A percentile compares a stretch with the other conserved stretches of the same genome.
These are phyloP conservation scores for Phaeotremella fagi DNA, from an alignment of 768 basidiomycete genomes.

Conservation along the genomic window DNA sequence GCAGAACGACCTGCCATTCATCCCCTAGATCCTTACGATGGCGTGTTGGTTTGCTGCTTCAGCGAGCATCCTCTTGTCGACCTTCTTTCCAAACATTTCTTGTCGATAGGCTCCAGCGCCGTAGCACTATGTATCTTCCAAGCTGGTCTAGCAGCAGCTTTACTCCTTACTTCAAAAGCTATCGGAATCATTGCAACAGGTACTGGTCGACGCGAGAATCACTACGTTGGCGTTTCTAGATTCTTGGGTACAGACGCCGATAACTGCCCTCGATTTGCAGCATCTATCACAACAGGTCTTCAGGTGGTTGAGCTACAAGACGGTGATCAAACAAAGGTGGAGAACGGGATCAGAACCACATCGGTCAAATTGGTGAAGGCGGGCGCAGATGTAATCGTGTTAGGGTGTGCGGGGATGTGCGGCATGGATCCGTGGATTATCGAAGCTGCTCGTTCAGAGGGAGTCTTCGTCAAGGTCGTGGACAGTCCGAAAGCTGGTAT, in stretches of 20 bases:
- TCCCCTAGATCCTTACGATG: slow-evolving; percentile 7
- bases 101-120: not conserved
- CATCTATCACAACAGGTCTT: slow-evolving; percentile 19
- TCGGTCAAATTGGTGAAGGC: slow-evolving; percentile 5
- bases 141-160: slow-evolving; percentile 20
- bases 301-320: slow-evolving; percentile 28
- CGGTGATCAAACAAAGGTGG: slow-evolving; percentile 23
- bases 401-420: slow-evolving; percentile 33
- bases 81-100: slow-evolving; percentile 4
- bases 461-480: slow-evolving; percentile 15
- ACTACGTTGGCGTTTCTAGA: slow-evolving; percentile 8
- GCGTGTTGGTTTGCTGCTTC: slow-evolving; percentile 19
- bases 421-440: slow-evolving; percentile 28
- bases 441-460: slow-evolving; percentile 10
- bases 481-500: slow-evolving; percentile 29
- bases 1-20: not conserved
- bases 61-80: slow-evolving; percentile 29
- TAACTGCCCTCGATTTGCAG: slow-evolving; percentile 10
- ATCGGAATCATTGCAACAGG: slow-evolving; percentile 32
- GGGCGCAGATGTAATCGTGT: slow-evolving; percentile 18
- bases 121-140: slow-evolving; percentile 26
- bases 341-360: slow-evolving; percentile 19
- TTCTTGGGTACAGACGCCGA: slow-evolving; percentile 16
- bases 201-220: slow-evolving; percentile 17
- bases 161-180: slow-evolving; percentile 6